Percentiles rank a stretch among this genome's conserved stretches.
Evolutionary conservation across 1,284 basidiomycete genomes (phyloP).

Genomic region (Ustilago bromivora): DNA sequence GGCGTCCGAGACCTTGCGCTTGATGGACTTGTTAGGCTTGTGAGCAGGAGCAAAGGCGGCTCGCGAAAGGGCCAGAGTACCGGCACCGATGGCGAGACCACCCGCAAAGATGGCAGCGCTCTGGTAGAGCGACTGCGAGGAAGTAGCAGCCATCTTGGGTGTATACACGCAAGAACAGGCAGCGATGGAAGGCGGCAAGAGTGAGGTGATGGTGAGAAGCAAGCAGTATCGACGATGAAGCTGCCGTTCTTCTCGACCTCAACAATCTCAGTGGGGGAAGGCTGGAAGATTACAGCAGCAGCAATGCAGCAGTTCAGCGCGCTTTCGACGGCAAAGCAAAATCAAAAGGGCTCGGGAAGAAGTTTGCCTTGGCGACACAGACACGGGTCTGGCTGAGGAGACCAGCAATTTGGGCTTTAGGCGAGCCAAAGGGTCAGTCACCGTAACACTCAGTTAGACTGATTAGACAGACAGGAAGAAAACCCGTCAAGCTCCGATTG

Average conservation of each 20-base stretch:
- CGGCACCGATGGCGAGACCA: constrained; percentile 64
- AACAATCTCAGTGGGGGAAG: neutral
- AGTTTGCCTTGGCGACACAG: neutral
- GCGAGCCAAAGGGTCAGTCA: neutral
- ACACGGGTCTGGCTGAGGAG: neutral
- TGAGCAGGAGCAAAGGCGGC: constrained; percentile 58
- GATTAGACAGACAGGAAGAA: neutral
- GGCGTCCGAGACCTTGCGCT: constrained; percentile 56
- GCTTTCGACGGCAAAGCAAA: neutral
- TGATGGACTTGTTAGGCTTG: constrained; percentile 58
- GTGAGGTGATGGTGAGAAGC: constrained; percentile 8
- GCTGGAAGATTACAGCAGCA: constrained; percentile 8
- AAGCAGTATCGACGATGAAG: neutral
- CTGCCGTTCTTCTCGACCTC: neutral
- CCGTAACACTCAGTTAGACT: neutral
- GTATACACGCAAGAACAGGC: constrained; percentile 21
- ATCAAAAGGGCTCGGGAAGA: neutral
- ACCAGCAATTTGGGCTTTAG: neutral
- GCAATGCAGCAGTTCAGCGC: neutral
- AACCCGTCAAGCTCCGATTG: neutral
- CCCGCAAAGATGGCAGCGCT: constrained; percentile 65
- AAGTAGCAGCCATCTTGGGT: constrained; percentile 47
- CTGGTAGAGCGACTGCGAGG: constrained; percentile 55
- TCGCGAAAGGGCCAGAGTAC: constrained; percentile 60
- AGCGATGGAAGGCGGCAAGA: neutral